Conservation (phyloP, 768 basidiomycete genomes). For the Calocera viscosa region DNA sequence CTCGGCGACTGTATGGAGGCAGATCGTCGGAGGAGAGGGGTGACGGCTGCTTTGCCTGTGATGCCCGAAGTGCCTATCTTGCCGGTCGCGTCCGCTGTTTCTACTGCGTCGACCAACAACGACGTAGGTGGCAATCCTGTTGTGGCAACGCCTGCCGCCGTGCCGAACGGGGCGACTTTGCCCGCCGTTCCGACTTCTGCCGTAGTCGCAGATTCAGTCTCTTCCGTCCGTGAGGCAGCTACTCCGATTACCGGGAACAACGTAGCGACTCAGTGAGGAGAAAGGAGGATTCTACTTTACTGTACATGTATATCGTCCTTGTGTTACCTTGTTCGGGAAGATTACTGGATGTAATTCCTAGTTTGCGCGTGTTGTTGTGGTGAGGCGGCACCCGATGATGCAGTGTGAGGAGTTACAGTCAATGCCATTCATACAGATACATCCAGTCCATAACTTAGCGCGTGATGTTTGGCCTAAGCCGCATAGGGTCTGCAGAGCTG, state of each 20-base stretch:
- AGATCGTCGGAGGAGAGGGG: not conserved
- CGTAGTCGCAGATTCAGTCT: not conserved
- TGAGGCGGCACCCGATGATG: no score
- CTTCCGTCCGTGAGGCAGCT: not conserved
- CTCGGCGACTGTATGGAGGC: constrained; percentile 5
- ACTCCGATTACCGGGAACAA: not conserved
- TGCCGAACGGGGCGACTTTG: not conserved
- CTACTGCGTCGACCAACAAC: not conserved
- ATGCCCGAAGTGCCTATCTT: not conserved
- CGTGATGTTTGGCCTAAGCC: no score
- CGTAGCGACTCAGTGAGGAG: not conserved
- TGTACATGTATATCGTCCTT: not conserved
- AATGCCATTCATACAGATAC: no score
- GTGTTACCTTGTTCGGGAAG: not conserved
- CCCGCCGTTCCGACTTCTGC: not conserved
- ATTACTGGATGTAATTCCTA: not conserved
- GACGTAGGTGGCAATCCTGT: not conserved
- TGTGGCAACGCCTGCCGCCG: not conserved
- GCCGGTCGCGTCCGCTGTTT: no score
- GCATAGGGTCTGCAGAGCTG: no score
- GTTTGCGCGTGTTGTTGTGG: not conserved
- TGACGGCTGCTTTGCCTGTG: not conserved
- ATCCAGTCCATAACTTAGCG: no score
- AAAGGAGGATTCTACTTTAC: not conserved
- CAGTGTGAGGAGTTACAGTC: no score